Percentiles rank a stretch among this genome's conserved stretches.
These are phyloP conservation scores for Chytridium lagenaria DNA, from an alignment of 371 early-diverging fungal genomes.

Conservation along the genomic window DNA sequence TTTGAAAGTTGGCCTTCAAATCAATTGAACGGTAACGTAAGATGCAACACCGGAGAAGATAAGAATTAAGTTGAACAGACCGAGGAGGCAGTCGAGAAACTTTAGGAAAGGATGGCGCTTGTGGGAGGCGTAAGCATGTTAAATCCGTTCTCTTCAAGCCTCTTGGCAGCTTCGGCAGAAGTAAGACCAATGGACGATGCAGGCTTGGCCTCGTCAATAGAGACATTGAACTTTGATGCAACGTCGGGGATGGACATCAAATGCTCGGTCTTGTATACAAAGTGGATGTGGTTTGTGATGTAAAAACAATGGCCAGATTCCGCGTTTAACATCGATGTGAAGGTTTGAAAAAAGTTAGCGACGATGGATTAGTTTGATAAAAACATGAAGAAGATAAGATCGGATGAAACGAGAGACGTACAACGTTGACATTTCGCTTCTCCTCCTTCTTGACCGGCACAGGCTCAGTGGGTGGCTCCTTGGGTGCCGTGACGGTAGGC, in stretches of 20 bases:
- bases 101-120: slow-evolving; percentile 71
- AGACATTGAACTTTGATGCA: slow-evolving; percentile 60
- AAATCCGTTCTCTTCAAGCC: slow-evolving; percentile 74
- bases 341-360: too few relatives aligned
- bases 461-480: too few relatives aligned
- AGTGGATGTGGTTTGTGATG: too few relatives aligned
- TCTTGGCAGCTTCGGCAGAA: slow-evolving; percentile 63
- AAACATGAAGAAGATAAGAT: too few relatives aligned
- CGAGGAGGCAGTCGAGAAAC: slow-evolving; percentile 73
- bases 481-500: too few relatives aligned
- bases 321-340: too few relatives aligned
- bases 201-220: slow-evolving; percentile 65
- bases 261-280: too few relatives aligned
- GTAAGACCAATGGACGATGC: slow-evolving; percentile 73
- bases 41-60: slow-evolving; percentile 81
- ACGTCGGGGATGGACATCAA: slow-evolving; percentile 74
- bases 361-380: too few relatives aligned
- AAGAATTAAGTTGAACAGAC: slow-evolving; percentile 86
- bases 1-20: slow-evolving; percentile 66
- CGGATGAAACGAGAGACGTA: too few relatives aligned
- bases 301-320: too few relatives aligned
- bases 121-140: slow-evolving; percentile 88
- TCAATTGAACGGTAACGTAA: slow-evolving; percentile 79
- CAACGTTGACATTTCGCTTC: too few relatives aligned
- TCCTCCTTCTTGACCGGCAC: too few relatives aligned